Evolutionary conservation across 495 filamentous ascomycete genomes (phyloP).

Genomic region (Penicillium argentinense): DNA sequence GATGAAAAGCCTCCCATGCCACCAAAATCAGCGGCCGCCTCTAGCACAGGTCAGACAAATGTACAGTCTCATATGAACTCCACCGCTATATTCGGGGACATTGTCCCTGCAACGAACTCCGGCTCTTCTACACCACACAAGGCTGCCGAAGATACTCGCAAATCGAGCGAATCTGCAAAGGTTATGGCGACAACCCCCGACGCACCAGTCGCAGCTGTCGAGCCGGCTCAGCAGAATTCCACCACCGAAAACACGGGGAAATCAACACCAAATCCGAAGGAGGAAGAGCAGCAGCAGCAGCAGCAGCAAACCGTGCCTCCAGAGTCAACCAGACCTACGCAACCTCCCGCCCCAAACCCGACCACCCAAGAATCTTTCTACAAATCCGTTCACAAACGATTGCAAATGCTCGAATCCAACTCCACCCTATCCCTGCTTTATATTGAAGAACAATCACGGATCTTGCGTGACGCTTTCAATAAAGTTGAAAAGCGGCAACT

Average conservation of each 20-base stretch:
- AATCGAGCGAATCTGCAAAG: constrained; percentile 20
- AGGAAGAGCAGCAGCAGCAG: too few relatives aligned
- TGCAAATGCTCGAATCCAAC: constrained; percentile 88
- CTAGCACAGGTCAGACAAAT: constrained; percentile 6
- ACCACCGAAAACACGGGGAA: constrained; percentile 26
- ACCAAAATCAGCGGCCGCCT: constrained; percentile 6
- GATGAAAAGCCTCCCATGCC: constrained; percentile 14
- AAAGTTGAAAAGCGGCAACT: constrained; percentile 90
- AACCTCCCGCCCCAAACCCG: constrained; percentile 64
- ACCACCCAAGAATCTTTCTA: constrained; percentile 97
- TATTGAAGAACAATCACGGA: constrained; percentile 92
- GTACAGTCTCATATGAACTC: constrained; percentile 8
- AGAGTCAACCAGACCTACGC: constrained; percentile 49
- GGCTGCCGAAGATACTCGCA: constrained; percentile 20
- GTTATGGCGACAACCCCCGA: constrained; percentile 14
- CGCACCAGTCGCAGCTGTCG: constrained; percentile 20
- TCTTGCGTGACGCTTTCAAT: constrained; percentile 85
- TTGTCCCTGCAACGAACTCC: constrained; percentile 6
- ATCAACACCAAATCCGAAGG: constrained; percentile 22
- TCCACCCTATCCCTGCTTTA: constrained; percentile 91
- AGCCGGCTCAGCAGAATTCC: constrained; percentile 23
- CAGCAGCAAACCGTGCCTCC: constrained; percentile 21
- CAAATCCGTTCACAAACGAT: constrained; percentile 90
- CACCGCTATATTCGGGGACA: constrained; percentile 5
- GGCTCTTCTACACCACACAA: constrained; percentile 9